phyloP scores from a whole-genome alignment of 1,284 basidiomycete genomes.

The Cryptococcus jaspeensis region DNA sequence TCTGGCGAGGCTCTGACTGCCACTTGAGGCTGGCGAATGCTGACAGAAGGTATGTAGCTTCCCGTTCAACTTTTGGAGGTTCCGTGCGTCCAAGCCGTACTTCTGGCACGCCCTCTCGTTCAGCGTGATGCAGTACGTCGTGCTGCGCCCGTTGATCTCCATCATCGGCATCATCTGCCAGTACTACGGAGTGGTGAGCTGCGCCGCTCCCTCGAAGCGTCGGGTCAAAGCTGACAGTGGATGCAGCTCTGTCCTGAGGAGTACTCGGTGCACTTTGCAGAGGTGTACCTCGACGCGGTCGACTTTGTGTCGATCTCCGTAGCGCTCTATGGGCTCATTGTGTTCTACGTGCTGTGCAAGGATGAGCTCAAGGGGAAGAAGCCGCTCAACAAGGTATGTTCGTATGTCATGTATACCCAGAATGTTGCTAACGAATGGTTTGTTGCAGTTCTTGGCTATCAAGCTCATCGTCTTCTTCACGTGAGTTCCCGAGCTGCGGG shows the following conservation, averaged over 20 bases:
- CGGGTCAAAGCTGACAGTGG: not conserved
- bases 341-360: slow-evolving; percentile 77
- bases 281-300: slow-evolving; percentile 67
- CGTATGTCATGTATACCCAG: too few species aligned
- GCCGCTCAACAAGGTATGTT: slow-evolving; percentile 68
- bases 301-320: slow-evolving; percentile 76
- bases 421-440: not conserved
- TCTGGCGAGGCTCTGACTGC: not conserved
- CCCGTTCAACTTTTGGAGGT: slow-evolving; percentile 54
- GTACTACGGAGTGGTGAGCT: slow-evolving; percentile 64
- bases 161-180: slow-evolving; percentile 75
- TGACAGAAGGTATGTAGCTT: slow-evolving; percentile 53
- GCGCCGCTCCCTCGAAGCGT: not conserved
- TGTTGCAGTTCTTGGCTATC: slow-evolving; percentile 38
- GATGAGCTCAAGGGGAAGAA: slow-evolving; percentile 71
- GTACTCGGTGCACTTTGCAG: slow-evolving; percentile 64
- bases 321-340: slow-evolving; percentile 71
- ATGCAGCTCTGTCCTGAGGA: slow-evolving; percentile 45
- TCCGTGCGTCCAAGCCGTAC: slow-evolving; percentile 79
- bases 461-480: slow-evolving; percentile 69
- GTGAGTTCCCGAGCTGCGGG: slow-evolving; percentile 20
- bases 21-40: not conserved
- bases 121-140: slow-evolving; percentile 65
- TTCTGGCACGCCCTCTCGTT: slow-evolving; percentile 84
- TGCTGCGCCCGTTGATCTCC: slow-evolving; percentile 67